These are phyloP conservation scores for Xylariaceae sp. DNA, from an alignment of 2,329 filamentous ascomycete species.

Conservation along the genomic window DNA sequence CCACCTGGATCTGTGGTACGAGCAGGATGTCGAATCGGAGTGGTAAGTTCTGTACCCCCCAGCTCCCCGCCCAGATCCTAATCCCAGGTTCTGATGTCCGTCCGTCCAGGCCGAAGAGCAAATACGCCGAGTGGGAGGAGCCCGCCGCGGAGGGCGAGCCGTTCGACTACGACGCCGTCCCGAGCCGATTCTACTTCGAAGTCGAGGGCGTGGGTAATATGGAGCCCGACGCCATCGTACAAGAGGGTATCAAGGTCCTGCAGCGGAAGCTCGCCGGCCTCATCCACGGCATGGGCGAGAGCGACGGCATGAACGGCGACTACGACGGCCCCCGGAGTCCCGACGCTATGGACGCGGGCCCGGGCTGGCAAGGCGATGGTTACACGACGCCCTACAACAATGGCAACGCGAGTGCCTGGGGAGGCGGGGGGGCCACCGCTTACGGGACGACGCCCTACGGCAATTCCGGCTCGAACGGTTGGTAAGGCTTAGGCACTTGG, in stretches of 20 bases:
- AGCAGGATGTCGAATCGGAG: constrained; percentile 72
- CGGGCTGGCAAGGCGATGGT: constrained; percentile 54
- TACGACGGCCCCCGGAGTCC: constrained; percentile 61
- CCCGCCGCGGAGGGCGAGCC: constrained; percentile 72
- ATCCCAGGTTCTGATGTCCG: too few species aligned
- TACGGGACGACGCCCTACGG: constrained; percentile 41
- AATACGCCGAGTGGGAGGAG: constrained; percentile 74
- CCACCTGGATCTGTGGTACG: constrained; percentile 92
- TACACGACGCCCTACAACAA: constrained; percentile 62
- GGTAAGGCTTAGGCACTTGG: too few species aligned
- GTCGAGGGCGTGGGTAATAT: constrained; percentile 84
- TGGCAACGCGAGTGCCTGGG: constrained; percentile 58
- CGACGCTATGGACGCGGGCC: constrained; percentile 51
- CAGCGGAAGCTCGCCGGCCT: constrained; percentile 85
- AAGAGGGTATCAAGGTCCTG: constrained; percentile 78
- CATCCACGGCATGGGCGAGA: constrained; percentile 53
- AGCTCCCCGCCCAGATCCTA: constrained; percentile 9
- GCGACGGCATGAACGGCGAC: constrained; percentile 49
- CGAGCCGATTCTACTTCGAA: constrained; percentile 83
- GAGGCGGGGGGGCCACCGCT: constrained; percentile 37
- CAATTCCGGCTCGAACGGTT: too few species aligned
- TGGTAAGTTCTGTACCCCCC: constrained; percentile 53
- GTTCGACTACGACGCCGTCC: constrained; percentile 86
- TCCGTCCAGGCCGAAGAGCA: constrained; percentile 66
- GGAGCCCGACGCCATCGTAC: constrained; percentile 82